Base-by-base conservation (phyloP, 495 filamentous ascomycete genomes). In the Penicillium waksmanii region DNA sequence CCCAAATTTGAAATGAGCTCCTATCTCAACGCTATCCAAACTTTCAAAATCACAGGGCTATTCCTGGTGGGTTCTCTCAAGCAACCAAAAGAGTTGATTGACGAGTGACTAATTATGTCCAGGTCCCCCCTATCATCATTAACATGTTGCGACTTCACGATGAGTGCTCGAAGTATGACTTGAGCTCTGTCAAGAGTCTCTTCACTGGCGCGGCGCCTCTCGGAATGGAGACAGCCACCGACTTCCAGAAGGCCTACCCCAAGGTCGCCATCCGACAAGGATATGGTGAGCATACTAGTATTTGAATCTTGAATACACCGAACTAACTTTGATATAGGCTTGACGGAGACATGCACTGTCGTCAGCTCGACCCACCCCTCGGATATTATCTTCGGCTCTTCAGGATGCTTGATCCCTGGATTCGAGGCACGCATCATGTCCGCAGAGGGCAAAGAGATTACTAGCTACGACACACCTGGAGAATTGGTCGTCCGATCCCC, bases 61-160 rank as follows among this genome's bases (percentile, higher is more conserved):
- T 89, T 80, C 66, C 63, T 96, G 72, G 89, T 89, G 66, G 68
- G 82, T 70, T 18, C 5, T 27, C 9, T 7, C 8, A 11, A 10
- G 35, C 18, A 10, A 0, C 35, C 18, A 0, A 25, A 47, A 9
- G 6, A 31, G 27, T 25, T 11, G 25, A 6, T 49, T 25, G 21
- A 19, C 23, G 21, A 18, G 31, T 52, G 21, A 12, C 54, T 58
- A 42, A 56, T 15, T 5, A 4, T 12, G 11, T 19, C 0, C 50
- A 89, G 86, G 88, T 96, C 2, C 93, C 93, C 49, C 93, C 93
- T 1, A 95, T 97, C 60, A 87, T 96, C 52, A 89, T 96, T 63
- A 82, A 84, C 44, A 86, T 97, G 85, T 73, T 87, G 48, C 89
- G 92, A 54, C 88, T 84, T 68, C 77, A 79, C 27, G 73, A 84